phyloP scores from a whole-genome alignment of 202 grass and related monocot genomes.

The Panicum hallii region DNA sequence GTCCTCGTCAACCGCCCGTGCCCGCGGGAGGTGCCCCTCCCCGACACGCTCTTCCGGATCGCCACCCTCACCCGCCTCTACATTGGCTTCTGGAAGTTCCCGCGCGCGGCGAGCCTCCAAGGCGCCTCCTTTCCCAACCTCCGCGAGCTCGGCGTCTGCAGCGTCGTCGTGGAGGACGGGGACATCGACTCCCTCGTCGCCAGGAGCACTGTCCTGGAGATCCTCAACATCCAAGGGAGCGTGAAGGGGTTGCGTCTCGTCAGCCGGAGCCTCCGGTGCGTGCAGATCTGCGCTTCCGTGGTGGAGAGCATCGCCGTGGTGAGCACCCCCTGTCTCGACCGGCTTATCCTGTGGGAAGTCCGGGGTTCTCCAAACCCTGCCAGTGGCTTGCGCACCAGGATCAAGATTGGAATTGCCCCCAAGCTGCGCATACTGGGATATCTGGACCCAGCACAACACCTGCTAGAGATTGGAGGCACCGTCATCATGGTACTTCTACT shows the following conservation, averaged over 20 bases:
- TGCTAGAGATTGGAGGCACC: constrained; percentile 37
- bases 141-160: constrained; percentile 44
- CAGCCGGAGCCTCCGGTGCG: constrained; percentile 34
- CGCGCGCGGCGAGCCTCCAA: neutral
- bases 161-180: constrained; percentile 19
- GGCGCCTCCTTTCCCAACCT: constrained; percentile 44
- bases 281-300: constrained; percentile 11
- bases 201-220: constrained; percentile 48
- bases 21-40: constrained; percentile 6
- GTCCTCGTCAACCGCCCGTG: constrained; percentile 40
- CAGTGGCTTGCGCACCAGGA: neutral
- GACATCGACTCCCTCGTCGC: constrained; percentile 47
- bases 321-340: constrained; percentile 36
- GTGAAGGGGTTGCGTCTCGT: neutral
- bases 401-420: constrained; percentile 39
- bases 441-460: constrained; percentile 27
- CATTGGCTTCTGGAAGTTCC: constrained; percentile 51
- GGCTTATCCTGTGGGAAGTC: constrained; percentile 35
- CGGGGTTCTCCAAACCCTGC: neutral
- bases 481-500: constrained; percentile 25
- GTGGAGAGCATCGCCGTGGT: constrained; percentile 36
- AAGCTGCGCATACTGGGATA: constrained; percentile 47
- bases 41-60: constrained; percentile 39
- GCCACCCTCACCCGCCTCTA: constrained; percentile 45
- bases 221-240: constrained; percentile 27